Evolutionary conservation across 352 stramenopile species (phyloP), one percentile per base, ranked within the genome.

Genomic region (Phytophthora vignae): DNA sequence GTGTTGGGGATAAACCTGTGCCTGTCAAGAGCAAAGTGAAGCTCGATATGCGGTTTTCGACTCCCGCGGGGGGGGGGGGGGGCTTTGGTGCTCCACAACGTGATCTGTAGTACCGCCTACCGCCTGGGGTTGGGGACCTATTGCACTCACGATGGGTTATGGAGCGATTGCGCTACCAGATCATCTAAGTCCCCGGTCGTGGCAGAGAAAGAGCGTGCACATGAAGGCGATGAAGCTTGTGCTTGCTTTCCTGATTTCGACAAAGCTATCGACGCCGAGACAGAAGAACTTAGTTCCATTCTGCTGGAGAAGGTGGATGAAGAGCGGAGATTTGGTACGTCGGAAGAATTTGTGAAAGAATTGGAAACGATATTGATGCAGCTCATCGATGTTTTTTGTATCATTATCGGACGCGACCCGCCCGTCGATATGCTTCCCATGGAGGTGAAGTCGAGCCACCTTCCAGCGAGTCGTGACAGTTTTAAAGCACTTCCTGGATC

Each of bases 371-470:
- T 64, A 25, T 11, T 73, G 22, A 60, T 64, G n/a, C 4, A 73
- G n/a, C 11, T 64, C 4, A 64, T 56, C 19, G 54, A 65, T 21
- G 59, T 64, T 14, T 69, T 73, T 29, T 44, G 66, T 17, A 9
- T 73, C 0, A 0, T 46, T 0, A 59, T 69, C 8, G 53, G 66
- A 7, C 21, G 53, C 2, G 66, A 73, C 19, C 59, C 59, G 2
- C 58, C 58, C 0, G 66, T 73, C n/a, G 52, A 68, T 11, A 73
- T 73, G 66, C 50, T 42, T 17, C 58, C 58, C 1, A 68, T 73
- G 66, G 42, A 68, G 42, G 21, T 68, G 0, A 64, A 44, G 1
- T n/a, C n/a, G n/a, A n/a, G 2, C 33, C 33, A 15, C 33, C 10
- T 40, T 40, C 33, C 10, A 40, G 33, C 7, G 33, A 40, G 33